Conservation (phyloP, 257 asterid species). For the Solanum sejunctum region DNA sequence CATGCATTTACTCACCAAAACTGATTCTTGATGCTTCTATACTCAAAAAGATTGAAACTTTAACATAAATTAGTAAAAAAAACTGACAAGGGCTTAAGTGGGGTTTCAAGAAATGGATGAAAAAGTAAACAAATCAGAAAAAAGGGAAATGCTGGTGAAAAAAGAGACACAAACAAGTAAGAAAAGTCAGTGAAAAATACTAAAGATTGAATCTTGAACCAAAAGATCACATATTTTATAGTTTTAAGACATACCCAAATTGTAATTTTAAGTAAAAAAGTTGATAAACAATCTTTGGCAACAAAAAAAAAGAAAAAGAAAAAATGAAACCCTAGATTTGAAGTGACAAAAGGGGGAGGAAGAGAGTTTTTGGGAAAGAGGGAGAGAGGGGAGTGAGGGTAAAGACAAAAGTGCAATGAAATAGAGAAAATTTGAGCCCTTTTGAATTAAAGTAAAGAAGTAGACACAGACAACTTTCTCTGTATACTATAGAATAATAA, state of each 20-base stretch:
- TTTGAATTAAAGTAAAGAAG: not conserved
- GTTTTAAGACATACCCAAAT: not conserved
- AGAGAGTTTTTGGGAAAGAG: not conserved
- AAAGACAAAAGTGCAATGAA: not conserved
- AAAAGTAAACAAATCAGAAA: not conserved
- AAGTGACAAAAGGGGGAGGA: not conserved
- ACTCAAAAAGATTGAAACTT: not conserved
- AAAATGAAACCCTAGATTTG: conserved; percentile 1
- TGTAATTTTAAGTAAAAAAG: not conserved
- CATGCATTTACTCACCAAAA: conserved; percentile 25
- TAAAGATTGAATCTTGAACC: not conserved
- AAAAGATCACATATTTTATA: not conserved
- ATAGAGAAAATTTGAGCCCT: not conserved
- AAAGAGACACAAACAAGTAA: not conserved
- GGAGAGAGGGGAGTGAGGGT: not conserved
- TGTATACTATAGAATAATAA: not conserved
- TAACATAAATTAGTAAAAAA: not conserved
- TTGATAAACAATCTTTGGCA: not conserved
- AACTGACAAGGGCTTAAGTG: not conserved
- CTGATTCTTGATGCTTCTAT: not conserved
- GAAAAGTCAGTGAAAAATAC: not conserved
- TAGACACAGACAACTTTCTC: not conserved
- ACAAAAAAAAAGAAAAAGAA: not conserved
- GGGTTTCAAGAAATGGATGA: not conserved
- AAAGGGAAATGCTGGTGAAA: not conserved